Base-by-base conservation (phyloP, 2,329 filamentous ascomycete species). In the Clarireedia hainanense region DNA sequence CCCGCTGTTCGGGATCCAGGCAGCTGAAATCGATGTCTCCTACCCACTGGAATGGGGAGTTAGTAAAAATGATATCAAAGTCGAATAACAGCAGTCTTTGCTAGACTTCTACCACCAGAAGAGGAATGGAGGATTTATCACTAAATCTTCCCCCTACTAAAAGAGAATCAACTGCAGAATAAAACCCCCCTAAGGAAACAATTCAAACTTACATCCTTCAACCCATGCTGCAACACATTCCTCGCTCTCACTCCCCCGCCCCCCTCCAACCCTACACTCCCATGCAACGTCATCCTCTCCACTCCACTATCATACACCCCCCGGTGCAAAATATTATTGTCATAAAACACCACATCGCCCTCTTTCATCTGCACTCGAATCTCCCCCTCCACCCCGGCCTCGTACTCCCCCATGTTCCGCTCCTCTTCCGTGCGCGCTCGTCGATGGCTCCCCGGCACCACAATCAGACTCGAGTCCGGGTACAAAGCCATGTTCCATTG, bases 401-500 rank as follows among this genome's bases (percentile, higher is more conserved):
- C 85, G 64, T 82, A 87, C 0, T 86, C 84, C 20, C 76, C 81
- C 0, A 88, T 89, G 6, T 66, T 70, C 12, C 89, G 76, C 76
- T 95, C 91, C 0, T 64, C 68, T 4, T 82, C 78, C 0, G 89
- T 95, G 46, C 89, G 74, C 36, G 87, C 80, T 6, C 90, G 80
- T 27, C 68, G 72, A 69, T 96, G 91, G 5, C 84, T 88, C 0
- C 87, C 88, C 0, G 90, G 90, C 0, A 95, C 80, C 0, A 94
- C 83, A 6, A 95, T 73, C 6, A 95, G 72, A 48, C 82, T 86
- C 14, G 79, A 75, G 68, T 95, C 91, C 37, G 85, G 81, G 68
- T 83, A 91, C 6, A 95, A 75, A 6, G 90, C 85, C 45, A 95
- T 76, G 69, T 96, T 96, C 80, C 89, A 96, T 74, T 96, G 91